phyloP scores from a whole-genome alignment of 2,329 filamentous ascomycete species.

The Stemphylium vesicarium region DNA sequence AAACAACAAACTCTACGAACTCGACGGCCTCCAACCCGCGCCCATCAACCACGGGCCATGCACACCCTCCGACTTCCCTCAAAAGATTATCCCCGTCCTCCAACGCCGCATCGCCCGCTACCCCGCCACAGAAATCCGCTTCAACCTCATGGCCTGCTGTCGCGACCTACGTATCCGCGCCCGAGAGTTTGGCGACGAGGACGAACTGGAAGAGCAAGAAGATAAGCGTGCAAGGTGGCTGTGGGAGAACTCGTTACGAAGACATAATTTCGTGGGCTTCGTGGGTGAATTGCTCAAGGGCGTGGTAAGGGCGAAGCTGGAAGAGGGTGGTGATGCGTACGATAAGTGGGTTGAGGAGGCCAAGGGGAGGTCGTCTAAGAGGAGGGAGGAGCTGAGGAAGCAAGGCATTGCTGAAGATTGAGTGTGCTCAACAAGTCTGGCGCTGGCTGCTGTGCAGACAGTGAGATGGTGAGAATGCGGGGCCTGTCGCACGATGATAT shows the following conservation, averaged over 20 bases:
- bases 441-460: not conserved
- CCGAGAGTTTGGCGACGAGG: constrained; percentile 79
- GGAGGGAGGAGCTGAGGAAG: constrained; percentile 55
- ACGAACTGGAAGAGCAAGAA: constrained; percentile 79
- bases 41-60: constrained; percentile 89
- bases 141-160: constrained; percentile 94
- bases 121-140: constrained; percentile 85
- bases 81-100: constrained; percentile 84
- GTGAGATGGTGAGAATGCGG: not conserved
- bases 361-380: constrained; percentile 62
- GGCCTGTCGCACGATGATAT: not conserved
- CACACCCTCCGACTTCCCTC: constrained; percentile 72
- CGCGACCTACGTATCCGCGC: constrained; percentile 80
- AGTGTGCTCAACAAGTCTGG: not conserved
- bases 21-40: constrained; percentile 91
- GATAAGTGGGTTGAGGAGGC: constrained; percentile 75
- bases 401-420: constrained; percentile 35
- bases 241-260: constrained; percentile 90
- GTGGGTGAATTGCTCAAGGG: constrained; percentile 88
- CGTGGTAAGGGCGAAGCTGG: constrained; percentile 77
- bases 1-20: constrained; percentile 82
- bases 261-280: constrained; percentile 97
- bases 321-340: constrained; percentile 70
- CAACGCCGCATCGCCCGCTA: constrained; percentile 85
- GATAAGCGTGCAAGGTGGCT: constrained; percentile 84